A percentile compares a stretch with the other conserved stretches of the same genome.
phyloP scores from a whole-genome alignment of 306 rosid genomes.

The Castanea sativa region DNA sequence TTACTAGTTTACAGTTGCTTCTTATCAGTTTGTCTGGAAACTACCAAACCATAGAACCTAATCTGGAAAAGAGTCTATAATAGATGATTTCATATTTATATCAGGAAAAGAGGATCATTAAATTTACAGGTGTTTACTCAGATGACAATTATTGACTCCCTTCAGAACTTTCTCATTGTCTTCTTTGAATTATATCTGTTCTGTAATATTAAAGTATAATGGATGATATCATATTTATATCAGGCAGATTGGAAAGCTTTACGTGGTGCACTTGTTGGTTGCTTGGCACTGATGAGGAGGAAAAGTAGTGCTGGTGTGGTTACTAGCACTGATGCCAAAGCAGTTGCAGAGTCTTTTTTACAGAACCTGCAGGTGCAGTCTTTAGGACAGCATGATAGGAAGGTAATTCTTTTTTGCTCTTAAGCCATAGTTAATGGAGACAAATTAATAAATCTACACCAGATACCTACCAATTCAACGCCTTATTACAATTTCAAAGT shows the following conservation, averaged over 20 bases:
- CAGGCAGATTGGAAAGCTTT: conserved; percentile 99
- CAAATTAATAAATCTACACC: conserved; percentile 11
- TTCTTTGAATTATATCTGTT: not conserved
- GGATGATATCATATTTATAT: conserved; percentile 25
- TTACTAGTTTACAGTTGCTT: not conserved
- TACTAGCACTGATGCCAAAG: conserved; percentile 65
- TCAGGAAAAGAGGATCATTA: too few species aligned
- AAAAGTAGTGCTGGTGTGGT: conserved; percentile 56
- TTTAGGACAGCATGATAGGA: conserved; percentile 84
- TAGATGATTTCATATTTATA: too few species aligned
- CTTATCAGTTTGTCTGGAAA: not conserved
- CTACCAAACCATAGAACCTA: too few species aligned
- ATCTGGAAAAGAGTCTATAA: too few species aligned
- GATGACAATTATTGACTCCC: not conserved
- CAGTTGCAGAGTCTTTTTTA: conserved; percentile 60
- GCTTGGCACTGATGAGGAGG: conserved; percentile 80
- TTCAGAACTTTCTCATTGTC: not conserved
- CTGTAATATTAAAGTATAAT: not conserved
- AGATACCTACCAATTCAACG: conserved; percentile 8
- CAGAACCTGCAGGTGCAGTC: conserved; percentile 76
- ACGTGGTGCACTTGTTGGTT: conserved; percentile 93
- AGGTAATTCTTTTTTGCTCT: conserved; percentile 41
- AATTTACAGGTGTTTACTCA: too few species aligned
- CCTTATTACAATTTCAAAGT: not conserved
- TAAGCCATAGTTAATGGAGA: conserved; percentile 3